Percentiles rank a stretch among this genome's conserved stretches.
Conservation (phyloP, 2,329 filamentous ascomycete genomes). For the Didymella sp. region DNA sequence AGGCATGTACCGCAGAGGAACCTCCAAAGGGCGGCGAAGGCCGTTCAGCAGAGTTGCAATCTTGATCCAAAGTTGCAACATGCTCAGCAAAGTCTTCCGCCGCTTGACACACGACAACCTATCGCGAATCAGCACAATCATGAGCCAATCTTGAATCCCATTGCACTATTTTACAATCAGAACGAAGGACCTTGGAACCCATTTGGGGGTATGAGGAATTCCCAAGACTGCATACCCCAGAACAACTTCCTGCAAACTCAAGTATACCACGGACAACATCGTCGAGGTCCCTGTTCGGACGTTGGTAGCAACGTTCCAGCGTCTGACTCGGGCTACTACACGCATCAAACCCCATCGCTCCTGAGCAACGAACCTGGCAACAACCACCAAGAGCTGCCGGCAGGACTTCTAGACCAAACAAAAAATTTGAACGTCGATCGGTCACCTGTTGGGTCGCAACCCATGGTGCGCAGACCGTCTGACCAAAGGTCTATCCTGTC, state of each 20-base stretch:
- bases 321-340: conserved; percentile 47
- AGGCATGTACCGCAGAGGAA: conserved; percentile 6
- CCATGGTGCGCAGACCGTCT: conserved; percentile 23
- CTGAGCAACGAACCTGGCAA: conserved; percentile 39
- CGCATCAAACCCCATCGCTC: conserved; percentile 39
- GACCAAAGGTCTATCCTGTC: conserved; percentile 32
- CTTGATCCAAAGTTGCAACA: conserved; percentile 6
- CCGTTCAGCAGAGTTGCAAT: conserved; percentile 1
- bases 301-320: conserved; percentile 26
- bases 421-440: conserved; percentile 28
- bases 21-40: conserved; percentile 10
- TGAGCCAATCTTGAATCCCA: conserved; percentile 21
- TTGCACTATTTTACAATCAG: conserved; percentile 1
- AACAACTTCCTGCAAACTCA: conserved; percentile 18
- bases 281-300: conserved; percentile 31
- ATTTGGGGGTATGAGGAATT: conserved; percentile 1
- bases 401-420: conserved; percentile 25
- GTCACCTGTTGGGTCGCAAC: conserved; percentile 24
- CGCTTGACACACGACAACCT: background rate
- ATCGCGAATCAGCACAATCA: background rate
- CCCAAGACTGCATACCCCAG: background rate
- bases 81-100: conserved; percentile 18
- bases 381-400: conserved; percentile 30
- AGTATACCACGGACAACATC: conserved; percentile 27
- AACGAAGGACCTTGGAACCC: conserved; percentile 38